Percentiles rank a stretch among this genome's conserved stretches.
Evolutionary conservation across 352 stramenopile species (phyloP).

Genomic region (Plasmopara viticola): DNA sequence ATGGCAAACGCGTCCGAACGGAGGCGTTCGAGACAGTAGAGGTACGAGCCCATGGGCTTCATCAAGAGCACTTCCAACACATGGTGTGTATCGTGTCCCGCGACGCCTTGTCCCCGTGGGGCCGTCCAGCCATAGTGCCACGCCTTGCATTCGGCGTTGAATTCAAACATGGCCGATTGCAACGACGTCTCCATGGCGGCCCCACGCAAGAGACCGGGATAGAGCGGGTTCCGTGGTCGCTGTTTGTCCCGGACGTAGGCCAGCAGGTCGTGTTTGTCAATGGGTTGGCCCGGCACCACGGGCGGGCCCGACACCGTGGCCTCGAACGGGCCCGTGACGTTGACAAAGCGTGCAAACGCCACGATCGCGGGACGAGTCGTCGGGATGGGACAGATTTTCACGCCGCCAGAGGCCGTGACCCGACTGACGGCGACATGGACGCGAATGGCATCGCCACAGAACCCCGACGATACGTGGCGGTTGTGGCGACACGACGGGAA

Average conservation of each 20-base stretch:
- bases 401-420: constrained; percentile 62
- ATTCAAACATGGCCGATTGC: constrained; percentile 82
- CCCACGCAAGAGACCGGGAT: too few species aligned
- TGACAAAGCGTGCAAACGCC: constrained; percentile 66
- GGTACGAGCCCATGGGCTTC: constrained; percentile 77
- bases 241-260: constrained; percentile 61
- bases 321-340: constrained; percentile 68
- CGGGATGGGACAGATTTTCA: constrained; percentile 79
- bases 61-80: constrained; percentile 78
- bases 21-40: constrained; percentile 74
- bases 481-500: constrained; percentile 81
- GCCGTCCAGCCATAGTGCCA: constrained; percentile 88
- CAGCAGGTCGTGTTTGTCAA: constrained; percentile 59
- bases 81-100: constrained; percentile 70
- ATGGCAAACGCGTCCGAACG: constrained; percentile 75
- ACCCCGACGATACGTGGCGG: constrained; percentile 76
- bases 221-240: too few species aligned
- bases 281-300: constrained; percentile 70
- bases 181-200: constrained; percentile 73
- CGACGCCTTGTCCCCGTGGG: constrained; percentile 62
- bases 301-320: constrained; percentile 58
- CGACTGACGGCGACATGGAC: constrained; percentile 76
- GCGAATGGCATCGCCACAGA: constrained; percentile 80
- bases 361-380: constrained; percentile 54
- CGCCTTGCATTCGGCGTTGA: constrained; percentile 83